These are phyloP conservation scores for Puccinellia tenuiflora DNA, from an alignment of 176 grass and related monocot species.

Conservation along the genomic window DNA sequence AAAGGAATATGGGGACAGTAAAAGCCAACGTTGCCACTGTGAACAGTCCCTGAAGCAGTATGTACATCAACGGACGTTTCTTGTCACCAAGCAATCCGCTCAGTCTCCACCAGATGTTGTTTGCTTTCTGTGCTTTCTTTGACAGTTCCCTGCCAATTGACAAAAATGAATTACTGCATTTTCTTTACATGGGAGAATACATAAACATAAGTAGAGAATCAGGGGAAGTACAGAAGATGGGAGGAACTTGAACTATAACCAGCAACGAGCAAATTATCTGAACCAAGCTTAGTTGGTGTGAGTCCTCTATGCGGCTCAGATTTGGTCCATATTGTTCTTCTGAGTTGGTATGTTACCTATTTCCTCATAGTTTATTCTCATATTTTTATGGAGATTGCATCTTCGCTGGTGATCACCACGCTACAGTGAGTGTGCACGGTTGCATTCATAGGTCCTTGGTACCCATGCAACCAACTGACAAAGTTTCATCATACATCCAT, in stretches of 20 bases:
- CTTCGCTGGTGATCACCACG: not conserved
- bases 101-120: slow-evolving; percentile 94
- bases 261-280: slow-evolving; percentile 7
- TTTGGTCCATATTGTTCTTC: not conserved
- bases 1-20: slow-evolving; percentile 90
- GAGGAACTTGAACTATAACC: not conserved
- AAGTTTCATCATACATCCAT: not conserved
- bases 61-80: slow-evolving; percentile 91
- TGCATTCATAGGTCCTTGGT: not conserved
- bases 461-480: not conserved
- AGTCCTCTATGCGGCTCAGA: not conserved
- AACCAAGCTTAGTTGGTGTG: not conserved
- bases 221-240: not conserved
- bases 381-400: not conserved
- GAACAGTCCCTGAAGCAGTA: slow-evolving; percentile 73
- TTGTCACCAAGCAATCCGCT: slow-evolving; percentile 83
- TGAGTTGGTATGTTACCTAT: not conserved
- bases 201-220: not conserved
- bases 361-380: not conserved
- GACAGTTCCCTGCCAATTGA: slow-evolving; percentile 67
- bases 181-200: not conserved
- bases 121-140: slow-evolving; percentile 98
- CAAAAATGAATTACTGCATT: not conserved
- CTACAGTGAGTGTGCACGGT: not conserved
- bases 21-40: slow-evolving; percentile 82